These are phyloP conservation scores for Actinomucor elegans DNA, from an alignment of 371 early-diverging fungal species.

Conservation along the genomic window DNA sequence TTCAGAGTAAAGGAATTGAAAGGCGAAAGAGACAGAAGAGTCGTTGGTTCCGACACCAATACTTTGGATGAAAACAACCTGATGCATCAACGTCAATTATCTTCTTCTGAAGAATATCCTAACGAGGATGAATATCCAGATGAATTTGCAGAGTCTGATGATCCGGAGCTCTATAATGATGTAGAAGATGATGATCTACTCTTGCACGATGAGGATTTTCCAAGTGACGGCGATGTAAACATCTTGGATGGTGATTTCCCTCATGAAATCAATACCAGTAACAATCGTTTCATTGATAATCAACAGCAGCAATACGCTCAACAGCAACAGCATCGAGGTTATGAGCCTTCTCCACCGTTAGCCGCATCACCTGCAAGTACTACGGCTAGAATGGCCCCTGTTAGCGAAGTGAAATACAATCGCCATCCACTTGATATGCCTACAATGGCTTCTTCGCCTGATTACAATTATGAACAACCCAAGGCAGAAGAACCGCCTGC, in stretches of 20 bases:
- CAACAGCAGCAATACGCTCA: constrained; percentile 1
- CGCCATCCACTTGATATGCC: constrained; percentile 7
- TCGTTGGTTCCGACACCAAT: constrained; percentile 2
- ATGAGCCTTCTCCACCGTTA: constrained; percentile 6
- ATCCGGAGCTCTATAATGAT: constrained; percentile 25
- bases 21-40: constrained; percentile 51
- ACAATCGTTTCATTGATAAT: constrained; percentile 1
- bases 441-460: constrained; percentile 2
- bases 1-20: constrained; percentile 93
- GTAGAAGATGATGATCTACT: constrained; percentile 37
- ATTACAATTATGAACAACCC: constrained; percentile 4
- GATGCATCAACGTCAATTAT: constrained; percentile 11
- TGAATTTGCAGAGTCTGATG: constrained; percentile 36
- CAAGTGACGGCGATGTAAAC: constrained; percentile 52
- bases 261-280: too few species aligned
- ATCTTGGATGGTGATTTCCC: constrained; percentile 51
- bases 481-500: not conserved
- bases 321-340: constrained; percentile 11
- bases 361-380: not conserved
- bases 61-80: constrained; percentile 1
- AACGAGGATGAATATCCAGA: constrained; percentile 31
- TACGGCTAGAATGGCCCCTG: not conserved
- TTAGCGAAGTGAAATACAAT: constrained; percentile 2
- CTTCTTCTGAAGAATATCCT: constrained; percentile 21
- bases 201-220: constrained; percentile 42